Percentiles rank a stretch among this genome's conserved stretches.
Evolutionary conservation across 2,329 filamentous ascomycete species (phyloP).

Genomic region (Trichoderma guizhouense): DNA sequence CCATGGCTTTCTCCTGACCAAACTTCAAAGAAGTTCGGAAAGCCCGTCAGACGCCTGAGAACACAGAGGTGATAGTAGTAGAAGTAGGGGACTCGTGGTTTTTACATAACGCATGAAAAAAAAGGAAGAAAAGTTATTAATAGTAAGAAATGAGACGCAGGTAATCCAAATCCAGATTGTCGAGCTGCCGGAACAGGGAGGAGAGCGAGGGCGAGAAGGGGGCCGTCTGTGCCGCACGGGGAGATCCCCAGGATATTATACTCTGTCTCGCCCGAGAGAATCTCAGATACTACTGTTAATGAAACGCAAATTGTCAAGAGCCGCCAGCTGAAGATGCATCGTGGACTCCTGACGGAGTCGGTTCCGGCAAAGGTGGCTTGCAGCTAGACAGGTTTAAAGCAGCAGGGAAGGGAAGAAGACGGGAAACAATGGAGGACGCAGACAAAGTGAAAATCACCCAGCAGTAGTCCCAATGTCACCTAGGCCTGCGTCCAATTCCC

Average conservation of each 20-base stretch:
- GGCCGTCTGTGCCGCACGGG: background rate
- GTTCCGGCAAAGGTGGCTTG: background rate
- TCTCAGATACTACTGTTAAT: background rate
- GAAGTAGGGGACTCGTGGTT: background rate
- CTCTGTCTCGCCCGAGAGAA: background rate
- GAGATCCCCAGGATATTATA: background rate
- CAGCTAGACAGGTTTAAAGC: background rate
- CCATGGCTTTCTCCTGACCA: conserved; percentile 26
- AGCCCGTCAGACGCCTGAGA: background rate
- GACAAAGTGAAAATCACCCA: background rate
- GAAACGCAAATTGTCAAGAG: background rate
- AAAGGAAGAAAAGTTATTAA: background rate
- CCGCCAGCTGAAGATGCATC: background rate
- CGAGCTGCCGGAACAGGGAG: background rate
- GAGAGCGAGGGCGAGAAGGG: background rate
- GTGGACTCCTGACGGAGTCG: background rate
- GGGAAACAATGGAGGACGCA: background rate
- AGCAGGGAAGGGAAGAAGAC: background rate
- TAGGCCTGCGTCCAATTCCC: background rate
- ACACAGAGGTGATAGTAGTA: background rate
- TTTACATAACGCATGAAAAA: background rate
- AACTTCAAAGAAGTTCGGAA: background rate
- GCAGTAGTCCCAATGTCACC: background rate
- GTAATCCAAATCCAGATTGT: background rate
- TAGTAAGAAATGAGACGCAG: background rate